Conservation (phyloP, 2,329 filamentous ascomycete genomes). For the Fusarium brachygibbosum region DNA sequence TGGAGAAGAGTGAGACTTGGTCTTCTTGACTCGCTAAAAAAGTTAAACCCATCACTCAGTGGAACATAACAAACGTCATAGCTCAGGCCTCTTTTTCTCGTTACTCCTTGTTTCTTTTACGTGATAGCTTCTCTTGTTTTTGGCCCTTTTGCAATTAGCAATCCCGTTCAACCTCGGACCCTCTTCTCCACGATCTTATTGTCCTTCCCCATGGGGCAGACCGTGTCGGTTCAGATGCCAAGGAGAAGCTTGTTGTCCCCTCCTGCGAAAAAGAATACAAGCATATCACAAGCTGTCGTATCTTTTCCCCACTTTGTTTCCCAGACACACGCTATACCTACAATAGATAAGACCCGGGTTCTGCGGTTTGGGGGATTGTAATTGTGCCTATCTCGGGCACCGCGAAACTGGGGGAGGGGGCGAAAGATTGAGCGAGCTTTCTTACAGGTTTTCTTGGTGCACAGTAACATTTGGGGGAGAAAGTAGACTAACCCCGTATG, state of each 20-base stretch:
- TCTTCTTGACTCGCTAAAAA: slow-evolving; percentile 1
- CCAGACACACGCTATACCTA: slow-evolving; percentile 2
- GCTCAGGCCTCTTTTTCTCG: neutral
- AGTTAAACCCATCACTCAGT: slow-evolving; percentile 13
- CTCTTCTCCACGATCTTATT: slow-evolving; percentile 15
- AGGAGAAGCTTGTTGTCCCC: neutral
- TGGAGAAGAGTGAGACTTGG: slow-evolving; percentile 16
- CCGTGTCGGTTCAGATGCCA: neutral
- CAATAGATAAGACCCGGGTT: slow-evolving; percentile 5
- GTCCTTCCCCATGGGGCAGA: slow-evolving; percentile 4
- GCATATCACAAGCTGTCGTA: too few species aligned
- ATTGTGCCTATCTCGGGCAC: slow-evolving; percentile 11
- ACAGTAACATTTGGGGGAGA: neutral
- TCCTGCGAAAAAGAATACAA: too few species aligned
- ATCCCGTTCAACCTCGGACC: neutral
- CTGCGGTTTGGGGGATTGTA: neutral
- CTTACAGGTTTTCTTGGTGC: slow-evolving; percentile 19
- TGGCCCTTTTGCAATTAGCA: neutral
- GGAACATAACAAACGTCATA: slow-evolving; percentile 35
- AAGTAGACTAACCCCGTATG: slow-evolving; percentile 5
- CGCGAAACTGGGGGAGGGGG: slow-evolving; percentile 5
- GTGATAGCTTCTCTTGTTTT: slow-evolving; percentile 19
- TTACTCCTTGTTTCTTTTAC: slow-evolving; percentile 31
- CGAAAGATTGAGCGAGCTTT: neutral
- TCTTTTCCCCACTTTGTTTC: neutral